These are phyloP conservation scores for Gastrolobium villosum DNA, from an alignment of 306 rosid genomes.

Conservation along the genomic window DNA sequence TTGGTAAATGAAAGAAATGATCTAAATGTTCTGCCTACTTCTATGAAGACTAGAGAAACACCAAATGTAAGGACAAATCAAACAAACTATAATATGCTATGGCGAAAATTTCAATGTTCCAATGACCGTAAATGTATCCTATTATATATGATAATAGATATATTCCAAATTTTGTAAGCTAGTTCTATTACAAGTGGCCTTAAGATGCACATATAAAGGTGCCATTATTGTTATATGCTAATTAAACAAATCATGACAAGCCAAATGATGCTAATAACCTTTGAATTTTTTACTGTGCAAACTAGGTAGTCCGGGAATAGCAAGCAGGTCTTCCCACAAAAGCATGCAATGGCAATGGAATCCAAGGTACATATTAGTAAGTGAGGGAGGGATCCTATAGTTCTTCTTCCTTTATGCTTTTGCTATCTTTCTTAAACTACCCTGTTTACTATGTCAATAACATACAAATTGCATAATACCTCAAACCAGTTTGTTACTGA, in stretches of 20 bases:
- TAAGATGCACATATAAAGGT: not conserved
- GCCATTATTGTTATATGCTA: not conserved
- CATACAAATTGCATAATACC: not conserved
- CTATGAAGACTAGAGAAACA: not conserved
- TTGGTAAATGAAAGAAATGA: not conserved
- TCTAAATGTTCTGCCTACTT: not conserved
- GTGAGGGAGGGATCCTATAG: not conserved
- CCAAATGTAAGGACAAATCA: slow-evolving; percentile 7
- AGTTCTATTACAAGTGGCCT: not conserved
- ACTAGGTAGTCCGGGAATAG: not conserved
- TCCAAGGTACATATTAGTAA: not conserved
- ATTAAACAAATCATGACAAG: slow-evolving; percentile 2
- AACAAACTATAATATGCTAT: not conserved
- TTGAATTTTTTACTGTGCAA: not conserved
- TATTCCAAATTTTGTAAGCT: slow-evolving; percentile 32
- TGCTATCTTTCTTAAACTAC: not conserved
- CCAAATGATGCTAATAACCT: not conserved
- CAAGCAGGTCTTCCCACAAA: not conserved
- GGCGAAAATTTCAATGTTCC: not conserved
- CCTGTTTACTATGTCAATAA: not conserved
- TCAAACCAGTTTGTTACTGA: not conserved
- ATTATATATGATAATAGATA: too few relatives aligned
- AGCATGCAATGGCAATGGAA: slow-evolving; percentile 5
- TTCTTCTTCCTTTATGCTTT: not conserved
- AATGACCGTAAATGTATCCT: not conserved